phyloP scores from a whole-genome alignment of 306 rosid species.

The Fagus crenata region DNA sequence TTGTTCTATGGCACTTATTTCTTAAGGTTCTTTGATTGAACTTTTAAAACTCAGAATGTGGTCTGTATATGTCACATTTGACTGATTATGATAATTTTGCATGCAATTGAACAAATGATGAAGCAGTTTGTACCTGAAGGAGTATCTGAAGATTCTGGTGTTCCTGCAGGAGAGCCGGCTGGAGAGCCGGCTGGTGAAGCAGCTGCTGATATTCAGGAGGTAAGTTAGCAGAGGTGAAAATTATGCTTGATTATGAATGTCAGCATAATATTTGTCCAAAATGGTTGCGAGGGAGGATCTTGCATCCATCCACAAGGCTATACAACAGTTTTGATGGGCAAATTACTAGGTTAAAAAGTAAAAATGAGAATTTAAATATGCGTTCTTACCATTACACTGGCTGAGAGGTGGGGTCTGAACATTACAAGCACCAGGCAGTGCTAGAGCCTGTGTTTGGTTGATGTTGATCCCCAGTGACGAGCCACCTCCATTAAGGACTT shows the following conservation, averaged over 20 bases:
- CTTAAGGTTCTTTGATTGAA: not conserved
- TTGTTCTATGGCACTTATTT: not conserved
- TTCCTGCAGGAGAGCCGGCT: slow-evolving; percentile 59
- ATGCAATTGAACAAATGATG: slow-evolving; percentile 1
- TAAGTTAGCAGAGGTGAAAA: slow-evolving; percentile 23
- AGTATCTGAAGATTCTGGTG: slow-evolving; percentile 56
- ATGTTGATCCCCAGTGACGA: slow-evolving; percentile 62
- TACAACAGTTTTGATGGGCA: not conserved
- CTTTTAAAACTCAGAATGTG: not conserved
- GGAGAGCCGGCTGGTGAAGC: slow-evolving; percentile 67
- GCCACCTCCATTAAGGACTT: slow-evolving; percentile 64
- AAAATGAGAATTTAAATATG: not conserved
- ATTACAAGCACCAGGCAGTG: slow-evolving; percentile 73
- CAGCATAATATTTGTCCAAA: not conserved
- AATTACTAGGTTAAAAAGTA: not conserved
- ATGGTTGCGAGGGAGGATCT: not conserved
- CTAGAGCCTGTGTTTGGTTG: slow-evolving; percentile 73
- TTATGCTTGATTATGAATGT: not conserved
- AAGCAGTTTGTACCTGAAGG: slow-evolving; percentile 52
- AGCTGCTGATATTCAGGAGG: slow-evolving; percentile 35
- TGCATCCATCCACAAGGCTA: not conserved
- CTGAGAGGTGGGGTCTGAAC: slow-evolving; percentile 66
- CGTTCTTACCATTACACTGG: slow-evolving; percentile 57
- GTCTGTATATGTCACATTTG: not conserved
- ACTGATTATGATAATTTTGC: not conserved